phyloP scores from a whole-genome alignment of 1,139 yeast genomes.

The Debaryomyces sp. region DNA sequence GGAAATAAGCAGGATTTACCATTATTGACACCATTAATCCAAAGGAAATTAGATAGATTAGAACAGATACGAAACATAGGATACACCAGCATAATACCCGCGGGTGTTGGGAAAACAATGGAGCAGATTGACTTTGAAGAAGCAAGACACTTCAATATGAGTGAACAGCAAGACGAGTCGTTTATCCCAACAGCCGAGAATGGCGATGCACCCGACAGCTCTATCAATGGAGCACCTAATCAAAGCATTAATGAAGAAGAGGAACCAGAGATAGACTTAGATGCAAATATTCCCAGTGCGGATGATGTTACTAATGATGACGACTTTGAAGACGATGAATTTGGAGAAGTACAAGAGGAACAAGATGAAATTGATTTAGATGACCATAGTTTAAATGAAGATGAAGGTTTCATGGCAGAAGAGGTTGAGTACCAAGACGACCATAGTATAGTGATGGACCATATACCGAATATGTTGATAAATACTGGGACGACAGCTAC shows the following conservation, averaged over 20 bases:
- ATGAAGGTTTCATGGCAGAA: constrained; percentile 56
- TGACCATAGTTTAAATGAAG: constrained; percentile 27
- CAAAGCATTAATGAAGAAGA: constrained; percentile 8
- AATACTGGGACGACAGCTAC: constrained; percentile 22
- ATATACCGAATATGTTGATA: constrained; percentile 20
- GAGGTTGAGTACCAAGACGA: constrained; percentile 61
- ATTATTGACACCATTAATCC: constrained; percentile 31
- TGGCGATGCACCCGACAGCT: constrained; percentile 11
- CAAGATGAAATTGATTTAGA: constrained; percentile 15
- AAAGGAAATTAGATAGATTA: constrained; percentile 42
- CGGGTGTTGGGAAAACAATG: constrained; percentile 60
- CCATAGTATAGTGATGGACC: constrained; percentile 38
- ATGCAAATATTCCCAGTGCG: constrained; percentile 50
- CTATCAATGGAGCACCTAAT: constrained; percentile 6
- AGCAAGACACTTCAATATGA: constrained; percentile 17
- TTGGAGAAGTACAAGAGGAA: constrained; percentile 12
- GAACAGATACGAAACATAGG: constrained; percentile 51
- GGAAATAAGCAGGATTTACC: constrained; percentile 25
- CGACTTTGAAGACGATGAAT: constrained; percentile 13
- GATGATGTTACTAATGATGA: constrained; percentile 22
- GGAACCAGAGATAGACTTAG: constrained; percentile 39
- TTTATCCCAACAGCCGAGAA: constrained; percentile 16
- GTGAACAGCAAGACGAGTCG: constrained; percentile 17
- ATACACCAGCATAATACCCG: constrained; percentile 50
- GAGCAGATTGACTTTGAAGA: constrained; percentile 42